Evolutionary conservation across 768 basidiomycete genomes (phyloP).

Genomic region (Tylopilus sp.): DNA sequence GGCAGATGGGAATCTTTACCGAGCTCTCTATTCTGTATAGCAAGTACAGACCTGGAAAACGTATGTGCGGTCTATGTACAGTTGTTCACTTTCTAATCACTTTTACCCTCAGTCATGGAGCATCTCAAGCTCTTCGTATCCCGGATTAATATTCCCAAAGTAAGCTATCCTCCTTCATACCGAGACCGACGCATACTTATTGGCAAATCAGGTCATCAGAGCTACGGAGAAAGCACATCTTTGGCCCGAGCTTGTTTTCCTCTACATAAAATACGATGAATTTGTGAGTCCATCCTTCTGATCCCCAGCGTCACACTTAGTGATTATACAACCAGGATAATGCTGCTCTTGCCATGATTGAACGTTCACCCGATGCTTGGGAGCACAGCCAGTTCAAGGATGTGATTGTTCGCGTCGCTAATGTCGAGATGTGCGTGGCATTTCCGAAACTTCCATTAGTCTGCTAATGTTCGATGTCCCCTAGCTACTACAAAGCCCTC

Average conservation of each 20-base stretch:
- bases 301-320: background rate
- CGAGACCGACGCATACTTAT: background rate
- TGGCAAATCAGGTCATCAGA: constrained; percentile 67
- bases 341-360: constrained; percentile 97
- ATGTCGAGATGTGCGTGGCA: constrained; percentile 83
- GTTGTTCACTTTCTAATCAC: background rate
- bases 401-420: constrained; percentile 92
- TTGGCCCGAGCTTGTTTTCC: constrained; percentile 97
- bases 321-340: constrained; percentile 64
- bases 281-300: constrained; percentile 47
- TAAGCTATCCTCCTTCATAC: constrained; percentile 14
- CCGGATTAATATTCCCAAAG: constrained; percentile 98
- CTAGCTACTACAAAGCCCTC: constrained; percentile 90
- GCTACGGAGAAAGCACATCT: constrained; percentile 95
- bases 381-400: constrained; percentile 99
- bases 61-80: constrained; percentile 44
- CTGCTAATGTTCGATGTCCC: constrained; percentile 5
- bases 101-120: constrained; percentile 77
- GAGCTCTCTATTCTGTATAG: constrained; percentile 89
- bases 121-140: constrained; percentile 95
- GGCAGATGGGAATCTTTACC: constrained; percentile 94
- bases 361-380: constrained; percentile 97
- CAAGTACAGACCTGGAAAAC: constrained; percentile 91
- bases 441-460: background rate
- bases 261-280: constrained; percentile 98